Evolutionary conservation across 2,329 filamentous ascomycete species (phyloP).

Genomic region (Monilinia aucupariae): DNA sequence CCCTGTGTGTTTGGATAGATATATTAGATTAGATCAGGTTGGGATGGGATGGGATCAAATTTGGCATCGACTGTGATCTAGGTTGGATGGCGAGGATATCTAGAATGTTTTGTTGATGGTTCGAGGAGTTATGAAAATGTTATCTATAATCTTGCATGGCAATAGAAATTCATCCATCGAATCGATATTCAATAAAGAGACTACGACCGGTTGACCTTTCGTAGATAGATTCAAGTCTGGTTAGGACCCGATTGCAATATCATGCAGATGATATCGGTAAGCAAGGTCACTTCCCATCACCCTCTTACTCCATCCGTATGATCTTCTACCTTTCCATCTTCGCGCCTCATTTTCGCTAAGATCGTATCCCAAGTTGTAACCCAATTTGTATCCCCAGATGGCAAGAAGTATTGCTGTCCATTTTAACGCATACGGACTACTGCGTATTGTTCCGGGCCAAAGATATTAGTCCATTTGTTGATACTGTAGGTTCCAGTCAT

Average conservation of each 20-base stretch:
- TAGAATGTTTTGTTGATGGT: too few species aligned
- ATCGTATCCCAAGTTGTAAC: too few species aligned
- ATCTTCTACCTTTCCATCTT: background rate
- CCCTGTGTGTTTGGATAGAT: background rate
- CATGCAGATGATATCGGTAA: background rate
- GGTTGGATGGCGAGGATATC: background rate
- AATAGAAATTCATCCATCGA: background rate
- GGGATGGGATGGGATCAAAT: too few species aligned
- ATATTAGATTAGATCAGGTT: too few species aligned
- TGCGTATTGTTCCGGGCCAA: background rate
- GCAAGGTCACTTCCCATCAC: background rate
- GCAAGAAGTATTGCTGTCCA: background rate
- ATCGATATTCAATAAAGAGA: background rate
- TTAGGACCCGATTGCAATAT: background rate
- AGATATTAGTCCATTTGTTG: background rate
- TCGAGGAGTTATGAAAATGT: too few species aligned
- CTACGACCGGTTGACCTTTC: background rate
- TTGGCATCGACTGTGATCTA: background rate
- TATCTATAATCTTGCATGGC: too few species aligned
- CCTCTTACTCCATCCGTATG: background rate
- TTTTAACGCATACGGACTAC: background rate
- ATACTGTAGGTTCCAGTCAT: background rate
- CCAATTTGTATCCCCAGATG: too few species aligned
- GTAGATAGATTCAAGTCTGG: background rate
- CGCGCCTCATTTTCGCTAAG: background rate